phyloP scores from a whole-genome alignment of 75 land plant species.

The Pinus albicaulis region DNA sequence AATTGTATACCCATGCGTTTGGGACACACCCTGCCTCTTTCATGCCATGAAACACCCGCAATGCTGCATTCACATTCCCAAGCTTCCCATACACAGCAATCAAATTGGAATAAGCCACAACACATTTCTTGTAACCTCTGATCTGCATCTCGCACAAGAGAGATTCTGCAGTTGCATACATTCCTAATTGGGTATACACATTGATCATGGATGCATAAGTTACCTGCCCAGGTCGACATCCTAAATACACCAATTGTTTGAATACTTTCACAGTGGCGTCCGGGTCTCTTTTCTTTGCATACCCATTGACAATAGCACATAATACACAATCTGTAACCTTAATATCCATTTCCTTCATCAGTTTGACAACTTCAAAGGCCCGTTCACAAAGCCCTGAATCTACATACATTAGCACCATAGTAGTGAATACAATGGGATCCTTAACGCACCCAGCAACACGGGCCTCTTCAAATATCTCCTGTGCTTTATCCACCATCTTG shows the following conservation, averaged over 20 bases:
- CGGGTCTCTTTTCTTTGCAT: constrained; percentile 39
- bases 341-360: constrained; percentile 37
- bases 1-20: constrained; percentile 70
- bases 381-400: constrained; percentile 46
- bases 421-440: constrained; percentile 39
- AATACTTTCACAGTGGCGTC: constrained; percentile 22
- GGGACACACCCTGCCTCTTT: constrained; percentile 56
- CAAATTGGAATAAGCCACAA: constrained; percentile 72
- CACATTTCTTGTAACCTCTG: constrained; percentile 56
- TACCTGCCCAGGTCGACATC: constrained; percentile 60
- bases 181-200: constrained; percentile 31
- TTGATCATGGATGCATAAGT: constrained; percentile 55
- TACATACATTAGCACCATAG: constrained; percentile 53
- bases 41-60: constrained; percentile 59
- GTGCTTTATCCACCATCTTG: constrained; percentile 29
- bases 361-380: constrained; percentile 32
- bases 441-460: constrained; percentile 24
- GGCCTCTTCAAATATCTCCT: constrained; percentile 44
- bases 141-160: constrained; percentile 35
- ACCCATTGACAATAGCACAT: constrained; percentile 61
- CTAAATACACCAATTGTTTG: constrained; percentile 31
- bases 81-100: constrained; percentile 67
- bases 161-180: constrained; percentile 32
- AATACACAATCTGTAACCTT: constrained; percentile 56
- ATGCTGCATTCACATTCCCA: constrained; percentile 58